Evolutionary conservation across 257 asterid species (phyloP).

Genomic region (Penstemon newberryi): DNA sequence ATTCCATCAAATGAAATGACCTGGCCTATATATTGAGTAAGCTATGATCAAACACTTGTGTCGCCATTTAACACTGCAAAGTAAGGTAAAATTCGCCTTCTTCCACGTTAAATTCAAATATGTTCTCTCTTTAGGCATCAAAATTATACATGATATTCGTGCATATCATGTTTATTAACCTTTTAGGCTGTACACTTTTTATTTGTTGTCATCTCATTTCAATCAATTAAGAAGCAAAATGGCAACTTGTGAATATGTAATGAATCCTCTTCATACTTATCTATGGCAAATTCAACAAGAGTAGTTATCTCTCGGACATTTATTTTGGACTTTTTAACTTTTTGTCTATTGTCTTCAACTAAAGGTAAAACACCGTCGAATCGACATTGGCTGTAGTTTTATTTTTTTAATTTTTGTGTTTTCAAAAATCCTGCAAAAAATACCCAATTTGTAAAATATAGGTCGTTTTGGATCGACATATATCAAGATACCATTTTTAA

Average conservation of each 20-base stretch:
- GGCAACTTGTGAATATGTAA: constrained; percentile 12
- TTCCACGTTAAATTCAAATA: constrained; percentile 27
- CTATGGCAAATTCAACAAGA: background rate
- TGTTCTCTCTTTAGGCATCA: no score
- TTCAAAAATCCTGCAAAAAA: no score
- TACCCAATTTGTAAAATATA: no score
- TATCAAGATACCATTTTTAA: no score
- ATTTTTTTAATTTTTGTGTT: no score
- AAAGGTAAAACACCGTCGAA: background rate
- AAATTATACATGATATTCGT: constrained; percentile 20
- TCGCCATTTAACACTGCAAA: constrained; percentile 21
- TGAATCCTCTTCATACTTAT: background rate
- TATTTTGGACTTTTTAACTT: background rate
- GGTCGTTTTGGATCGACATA: no score
- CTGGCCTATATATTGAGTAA: background rate
- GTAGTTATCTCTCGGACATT: background rate
- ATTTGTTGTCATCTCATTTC: constrained; percentile 26
- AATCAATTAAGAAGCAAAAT: constrained; percentile 2
- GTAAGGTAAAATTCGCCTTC: constrained; percentile 6
- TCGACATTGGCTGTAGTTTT: no score
- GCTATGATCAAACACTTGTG: constrained; percentile 22
- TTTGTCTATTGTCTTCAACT: background rate
- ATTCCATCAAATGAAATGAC: constrained; percentile 17
- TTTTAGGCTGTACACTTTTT: background rate
- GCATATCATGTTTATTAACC: constrained; percentile 12